Evolutionary conservation across 1,284 basidiomycete species (phyloP).

Genomic region (Xerocomus cyaneibrunnescens): DNA sequence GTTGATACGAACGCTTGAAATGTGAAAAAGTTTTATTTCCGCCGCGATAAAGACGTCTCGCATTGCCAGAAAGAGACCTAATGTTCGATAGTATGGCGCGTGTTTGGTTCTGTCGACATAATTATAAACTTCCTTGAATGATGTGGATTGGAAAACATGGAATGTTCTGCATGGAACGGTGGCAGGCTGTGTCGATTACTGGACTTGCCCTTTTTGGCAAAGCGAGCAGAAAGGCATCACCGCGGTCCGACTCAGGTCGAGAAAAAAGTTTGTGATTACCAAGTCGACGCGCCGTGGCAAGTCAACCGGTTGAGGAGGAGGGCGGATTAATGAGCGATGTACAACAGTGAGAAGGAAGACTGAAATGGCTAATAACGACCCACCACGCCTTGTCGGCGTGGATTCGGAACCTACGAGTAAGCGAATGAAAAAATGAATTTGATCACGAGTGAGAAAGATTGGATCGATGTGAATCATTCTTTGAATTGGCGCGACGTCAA

Average conservation of each 20-base stretch:
- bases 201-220: conserved; percentile 17
- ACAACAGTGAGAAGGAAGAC: not conserved
- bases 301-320: not conserved
- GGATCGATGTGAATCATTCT: conserved; percentile 6
- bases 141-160: conserved; percentile 10
- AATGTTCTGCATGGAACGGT: conserved; percentile 30
- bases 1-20: conserved; percentile 1
- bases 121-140: conserved; percentile 17
- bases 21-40: conserved; percentile 14
- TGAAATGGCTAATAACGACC: conserved; percentile 7
- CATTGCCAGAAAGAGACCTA: not conserved
- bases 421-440: not conserved
- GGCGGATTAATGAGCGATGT: not conserved
- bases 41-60: conserved; percentile 10
- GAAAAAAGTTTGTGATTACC: not conserved
- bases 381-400: conserved; percentile 22
- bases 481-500: not conserved
- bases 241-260: not conserved
- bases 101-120: conserved; percentile 27
- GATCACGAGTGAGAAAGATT: conserved; percentile 1
- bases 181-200: conserved; percentile 24
- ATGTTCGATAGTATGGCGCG: conserved; percentile 8
- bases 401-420: conserved; percentile 3
- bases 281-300: not conserved
- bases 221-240: not conserved